Evolutionary conservation across 2,329 filamentous ascomycete genomes (phyloP), one percentile per base, ranked within the genome.

Genomic region (Metarhizium rileyi): DNA sequence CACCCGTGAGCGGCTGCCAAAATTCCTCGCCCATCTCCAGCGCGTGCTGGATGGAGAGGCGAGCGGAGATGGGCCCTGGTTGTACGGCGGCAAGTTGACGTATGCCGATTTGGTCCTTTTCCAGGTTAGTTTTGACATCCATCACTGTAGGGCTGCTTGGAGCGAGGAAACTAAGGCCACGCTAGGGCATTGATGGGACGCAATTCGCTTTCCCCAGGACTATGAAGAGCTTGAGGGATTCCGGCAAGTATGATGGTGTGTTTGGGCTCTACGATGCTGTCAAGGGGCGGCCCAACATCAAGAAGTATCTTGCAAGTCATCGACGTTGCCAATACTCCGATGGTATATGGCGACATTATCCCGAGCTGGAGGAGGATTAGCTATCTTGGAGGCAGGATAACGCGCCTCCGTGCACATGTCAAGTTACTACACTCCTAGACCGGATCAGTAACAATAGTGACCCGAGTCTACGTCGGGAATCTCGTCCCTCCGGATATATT

Each of bases 21-120:
- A 88, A 67, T 89, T 82, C 60, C 65, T 90, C 22, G 73, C 67
- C 2, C 89, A 86, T 63, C 86, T 88, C 55, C 78, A 89, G 69
- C 70, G 83, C 1, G 76, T 84, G 18, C 62, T 91, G 7, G 59
- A 64, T n/a, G 60, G 63, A 18, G 79, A 83, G 56, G 70, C 76
- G 27, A 76, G 73, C 51, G 71, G 73, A 0, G 77, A 78, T 0
- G 70, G 79, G 5, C 78, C 78, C 23, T 88, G 83, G 73, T 63
- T 91, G 0, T 83, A 87, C 43, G 83, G 81, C 0, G 74, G 72
- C 0, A 69, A 69, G 53, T 56, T 90, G 54, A 86, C 80, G 0
- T 87, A 85, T 63, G 87, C 85, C 14, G 87, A 91, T 61, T 70
- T 86, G 45, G 83, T 86, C 2, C 61, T 90, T 1, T 90, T 84